Base-by-base conservation (phyloP, 1,139 yeast genomes). In the Zygoascus hellenicus region DNA sequence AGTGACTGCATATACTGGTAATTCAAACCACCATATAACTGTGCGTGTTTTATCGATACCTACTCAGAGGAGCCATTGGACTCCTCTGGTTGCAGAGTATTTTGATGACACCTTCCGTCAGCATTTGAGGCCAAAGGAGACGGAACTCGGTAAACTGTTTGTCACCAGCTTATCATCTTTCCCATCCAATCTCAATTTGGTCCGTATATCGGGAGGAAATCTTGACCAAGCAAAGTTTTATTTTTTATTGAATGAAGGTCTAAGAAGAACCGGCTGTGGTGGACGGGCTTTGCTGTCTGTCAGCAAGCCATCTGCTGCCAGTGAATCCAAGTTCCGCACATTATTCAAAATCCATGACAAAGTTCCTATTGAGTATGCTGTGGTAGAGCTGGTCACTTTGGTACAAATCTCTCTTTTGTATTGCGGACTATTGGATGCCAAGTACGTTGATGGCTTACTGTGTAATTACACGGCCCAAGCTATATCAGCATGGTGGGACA, bases 1-100 rank as follows among this genome's bases (percentile, higher is more conserved):
- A 6, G 83, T 90, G 22, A 79, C 92, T 0, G 79, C 94, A 0
- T 92, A 77, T 61, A 90, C 97, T 0, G 97, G 97, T 2, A 86
- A 88, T 59, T 65, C 77, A 9, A 71, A 72, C 26, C 86, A 88
- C 55, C 68, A 69, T 38, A 76, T 88, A 0, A 65, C 72, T 7
- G 95, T 83, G 1, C 75, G 78, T 13, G 75, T 77, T 51, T 72
- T 92, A 34, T 74, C 77, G 0, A 61, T 83, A 9, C 85, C 85
- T 32, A 70, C 73, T 46, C 78, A 80, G 39, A 66, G 76, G 0
- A 61, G 63, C 3, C 44, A 57, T 22, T 87, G 94, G 80, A 85
- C 94, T 0, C 54, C 67, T 1, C 65, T 70, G 28, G 76, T 86
- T 3, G 49, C 73, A 43, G 72, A 73, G 29, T 86, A 84, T 57